A percentile compares a stretch with the other conserved stretches of the same genome.
Conservation (phyloP, 1,139 yeast species). For the Pichia inconspicua region DNA sequence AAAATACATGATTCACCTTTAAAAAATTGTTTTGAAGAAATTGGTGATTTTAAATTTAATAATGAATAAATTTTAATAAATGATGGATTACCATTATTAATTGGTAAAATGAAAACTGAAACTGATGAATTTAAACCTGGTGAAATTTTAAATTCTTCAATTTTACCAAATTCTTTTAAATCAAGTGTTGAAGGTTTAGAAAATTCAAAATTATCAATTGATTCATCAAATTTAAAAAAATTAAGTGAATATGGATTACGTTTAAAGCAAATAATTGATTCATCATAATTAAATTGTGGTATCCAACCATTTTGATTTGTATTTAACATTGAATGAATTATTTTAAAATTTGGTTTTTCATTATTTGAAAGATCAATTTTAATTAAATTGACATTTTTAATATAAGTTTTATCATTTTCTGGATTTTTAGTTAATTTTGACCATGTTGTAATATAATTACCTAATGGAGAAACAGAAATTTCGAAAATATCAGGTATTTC, state of each 20-base stretch:
- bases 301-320: conserved; percentile 88
- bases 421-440: conserved; percentile 65
- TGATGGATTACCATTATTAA: conserved; percentile 79
- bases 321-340: conserved; percentile 60
- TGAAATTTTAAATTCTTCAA: conserved; percentile 54
- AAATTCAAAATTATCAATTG: conserved; percentile 15
- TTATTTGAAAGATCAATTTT: conserved; percentile 8
- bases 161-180: conserved; percentile 44
- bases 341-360: conserved; percentile 30
- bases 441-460: conserved; percentile 84
- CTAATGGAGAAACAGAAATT: conserved; percentile 78
- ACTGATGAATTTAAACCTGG: conserved; percentile 92
- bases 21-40: conserved; percentile 82
- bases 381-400: conserved; percentile 73
- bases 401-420: conserved; percentile 59
- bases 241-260: conserved; percentile 59
- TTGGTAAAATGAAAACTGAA: conserved; percentile 78
- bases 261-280: conserved; percentile 59
- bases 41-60: conserved; percentile 69
- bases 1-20: conserved; percentile 91
- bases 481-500: conserved; percentile 64
- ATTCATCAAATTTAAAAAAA: conserved; percentile 48
- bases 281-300: conserved; percentile 76
- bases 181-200: conserved; percentile 55
- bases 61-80: conserved; percentile 74